phyloP scores from a whole-genome alignment of 192 early-diverging fungal genomes.

The Gamsiella multidivaricata region DNA sequence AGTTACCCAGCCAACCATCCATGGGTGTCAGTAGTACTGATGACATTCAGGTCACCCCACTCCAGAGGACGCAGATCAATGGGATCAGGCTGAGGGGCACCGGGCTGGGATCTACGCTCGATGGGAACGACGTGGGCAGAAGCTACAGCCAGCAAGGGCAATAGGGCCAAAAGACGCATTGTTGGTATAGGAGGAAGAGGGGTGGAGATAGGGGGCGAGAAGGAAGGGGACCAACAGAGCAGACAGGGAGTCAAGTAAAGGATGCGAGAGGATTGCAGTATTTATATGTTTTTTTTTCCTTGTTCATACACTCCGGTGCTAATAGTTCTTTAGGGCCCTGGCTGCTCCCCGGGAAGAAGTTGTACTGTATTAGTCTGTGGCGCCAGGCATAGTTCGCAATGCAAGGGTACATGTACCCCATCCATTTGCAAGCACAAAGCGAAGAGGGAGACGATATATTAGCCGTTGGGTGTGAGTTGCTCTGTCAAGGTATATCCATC shows the following conservation, averaged over 20 bases:
- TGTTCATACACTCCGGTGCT: too few relatives aligned
- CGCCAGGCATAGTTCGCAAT: neutral
- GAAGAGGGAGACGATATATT: neutral
- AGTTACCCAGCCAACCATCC: slow-evolving; percentile 43
- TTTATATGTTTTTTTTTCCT: slow-evolving; percentile 7
- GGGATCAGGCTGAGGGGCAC: slow-evolving; percentile 76
- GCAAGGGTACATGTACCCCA: neutral
- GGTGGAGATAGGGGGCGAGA: neutral
- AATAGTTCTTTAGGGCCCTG: too few relatives aligned
- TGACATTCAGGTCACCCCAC: slow-evolving; percentile 67
- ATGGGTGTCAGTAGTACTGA: slow-evolving; percentile 55
- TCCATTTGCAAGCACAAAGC: neutral
- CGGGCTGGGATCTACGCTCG: slow-evolving; percentile 64
- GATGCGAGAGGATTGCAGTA: neutral
- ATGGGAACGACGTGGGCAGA: slow-evolving; percentile 30
- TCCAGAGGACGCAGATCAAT: slow-evolving; percentile 70
- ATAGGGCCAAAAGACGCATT: slow-evolving; percentile 36
- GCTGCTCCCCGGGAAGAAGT: too few relatives aligned
- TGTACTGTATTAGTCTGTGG: too few relatives aligned
- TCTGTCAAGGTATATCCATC: too few relatives aligned
- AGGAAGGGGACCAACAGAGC: slow-evolving; percentile 4
- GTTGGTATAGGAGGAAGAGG: slow-evolving; percentile 8
- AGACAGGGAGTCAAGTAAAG: slow-evolving; percentile 15
- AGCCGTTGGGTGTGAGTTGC: too few relatives aligned
- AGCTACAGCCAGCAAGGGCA: slow-evolving; percentile 37